Percentiles rank a stretch among this genome's conserved stretches.
These are phyloP conservation scores for Saussurea involucrata DNA, from an alignment of 129 eudicot species.

Conservation along the genomic window DNA sequence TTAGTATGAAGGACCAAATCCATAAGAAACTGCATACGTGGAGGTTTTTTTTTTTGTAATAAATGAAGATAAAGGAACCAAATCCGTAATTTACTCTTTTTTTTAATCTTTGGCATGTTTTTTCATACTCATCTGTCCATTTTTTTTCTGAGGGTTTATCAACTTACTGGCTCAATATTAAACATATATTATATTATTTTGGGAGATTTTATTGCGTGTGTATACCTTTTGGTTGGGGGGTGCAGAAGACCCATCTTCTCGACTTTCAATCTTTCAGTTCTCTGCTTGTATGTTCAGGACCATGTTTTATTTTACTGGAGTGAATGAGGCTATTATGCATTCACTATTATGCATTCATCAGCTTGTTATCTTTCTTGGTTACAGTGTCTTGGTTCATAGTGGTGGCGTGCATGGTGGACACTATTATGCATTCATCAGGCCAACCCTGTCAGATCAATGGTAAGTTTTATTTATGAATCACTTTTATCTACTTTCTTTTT, in stretches of 20 bases:
- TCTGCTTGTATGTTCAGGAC: not conserved
- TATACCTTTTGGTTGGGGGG: not conserved
- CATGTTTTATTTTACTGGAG: not conserved
- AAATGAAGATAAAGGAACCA: no score
- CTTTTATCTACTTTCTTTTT: not conserved
- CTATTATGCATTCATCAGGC: conserved; percentile 89
- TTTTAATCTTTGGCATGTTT: not conserved
- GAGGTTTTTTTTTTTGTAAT: no score
- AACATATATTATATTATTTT: not conserved
- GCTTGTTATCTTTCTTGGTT: not conserved
- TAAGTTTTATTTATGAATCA: conserved; percentile 9
- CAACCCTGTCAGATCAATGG: conserved; percentile 91
- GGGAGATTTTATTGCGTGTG: not conserved
- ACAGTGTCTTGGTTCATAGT: conserved; percentile 97
- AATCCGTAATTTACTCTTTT: no score
- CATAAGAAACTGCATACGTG: no score
- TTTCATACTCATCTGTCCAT: not conserved
- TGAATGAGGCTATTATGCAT: not conserved
- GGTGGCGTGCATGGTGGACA: conserved; percentile 99
- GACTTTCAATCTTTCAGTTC: not conserved
- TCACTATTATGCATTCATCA: no score
- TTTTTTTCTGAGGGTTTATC: not conserved
- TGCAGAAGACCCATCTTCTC: not conserved
- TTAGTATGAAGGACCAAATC: no score
- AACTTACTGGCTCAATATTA: not conserved